Evolutionary conservation across 345 rosid genomes (phyloP), one percentile per base, ranked within the genome.

Genomic region (Arabis hirsuta): DNA sequence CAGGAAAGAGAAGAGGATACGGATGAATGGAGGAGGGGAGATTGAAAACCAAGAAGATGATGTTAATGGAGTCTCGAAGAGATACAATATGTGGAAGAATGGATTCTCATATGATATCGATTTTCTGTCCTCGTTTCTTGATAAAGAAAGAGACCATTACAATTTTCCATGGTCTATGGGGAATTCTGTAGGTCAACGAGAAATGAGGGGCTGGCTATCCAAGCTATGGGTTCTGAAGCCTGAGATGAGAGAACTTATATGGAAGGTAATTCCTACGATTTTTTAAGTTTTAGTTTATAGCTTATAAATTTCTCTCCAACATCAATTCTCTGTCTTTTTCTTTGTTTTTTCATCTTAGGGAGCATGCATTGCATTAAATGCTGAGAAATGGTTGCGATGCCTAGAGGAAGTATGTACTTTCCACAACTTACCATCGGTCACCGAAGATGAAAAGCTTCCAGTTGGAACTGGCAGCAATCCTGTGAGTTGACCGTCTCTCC

Each of bases 391-490:
- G 98, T 82, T 84, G 73, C 84, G 83, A 70, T 85, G 92, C 78
- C 78, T 89, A 64, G 74, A 63, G 77, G 85, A 82, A 82, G 83
- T 94, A 52, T 85, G 95, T 79, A 68, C 69, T 32, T 89, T 86
- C 82, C 88, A 90, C 73, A 76, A 81, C 45, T 80, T 94, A 76
- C 90, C 96, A 72, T 52, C 65, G 44, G 84, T 85, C 48, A 81
- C 78, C 1, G 88, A 82, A 44, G 90, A 89, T 73, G 87, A 89
- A 79, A 90, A 83, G 88, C 92, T 90, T 73, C 97, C 98, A 36
- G 87, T 86, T 65, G 97, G 98, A 74, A 90, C 83, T 5, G 98
- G 98, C 65, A 94, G 98, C 83, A 94, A 94, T 81, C 98, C 98
- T 45, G 96, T 94, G 73, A 83, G 97, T 78, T 55, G n/a, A n/a